Conservation (phyloP, 2,329 filamentous ascomycete species). For the Pestalotiopsis fici region DNA sequence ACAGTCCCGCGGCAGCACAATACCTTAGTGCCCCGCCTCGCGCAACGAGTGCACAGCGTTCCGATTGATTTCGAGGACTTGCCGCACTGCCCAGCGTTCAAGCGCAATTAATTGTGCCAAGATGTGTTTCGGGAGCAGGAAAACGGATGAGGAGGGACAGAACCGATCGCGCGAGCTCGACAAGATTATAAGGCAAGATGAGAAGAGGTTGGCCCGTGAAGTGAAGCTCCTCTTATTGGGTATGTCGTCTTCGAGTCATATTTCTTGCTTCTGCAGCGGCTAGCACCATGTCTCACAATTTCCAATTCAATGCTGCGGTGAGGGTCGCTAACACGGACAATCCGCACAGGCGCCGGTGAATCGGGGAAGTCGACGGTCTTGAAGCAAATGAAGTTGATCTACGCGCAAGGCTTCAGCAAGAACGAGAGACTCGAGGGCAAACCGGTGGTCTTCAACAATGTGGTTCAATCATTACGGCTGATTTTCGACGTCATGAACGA, state of each 20-base stretch:
- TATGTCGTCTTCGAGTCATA: slow-evolving; percentile 44
- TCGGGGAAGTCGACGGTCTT: slow-evolving; percentile 95
- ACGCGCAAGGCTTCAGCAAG: slow-evolving; percentile 87
- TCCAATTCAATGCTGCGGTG: background rate
- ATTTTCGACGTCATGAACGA: slow-evolving; percentile 91
- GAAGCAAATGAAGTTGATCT: slow-evolving; percentile 99
- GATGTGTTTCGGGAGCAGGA: slow-evolving; percentile 67
- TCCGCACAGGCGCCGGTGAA: slow-evolving; percentile 80
- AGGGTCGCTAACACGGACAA: slow-evolving; percentile 13
- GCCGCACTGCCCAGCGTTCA: background rate
- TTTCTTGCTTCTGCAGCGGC: slow-evolving; percentile 4
- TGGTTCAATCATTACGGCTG: slow-evolving; percentile 88
- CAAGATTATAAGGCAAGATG: slow-evolving; percentile 80
- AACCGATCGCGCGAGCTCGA: slow-evolving; percentile 77
- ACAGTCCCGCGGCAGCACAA: background rate
- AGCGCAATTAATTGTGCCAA: slow-evolving; percentile 8
- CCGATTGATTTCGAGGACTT: background rate
- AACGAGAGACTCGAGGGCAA: slow-evolving; percentile 92
- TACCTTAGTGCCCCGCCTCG: background rate
- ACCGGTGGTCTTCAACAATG: slow-evolving; percentile 92
- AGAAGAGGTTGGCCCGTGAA: slow-evolving; percentile 82
- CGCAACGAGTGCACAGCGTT: background rate
- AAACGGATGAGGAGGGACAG: slow-evolving; percentile 49
- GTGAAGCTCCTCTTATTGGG: slow-evolving; percentile 93
- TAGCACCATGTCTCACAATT: background rate